Evolutionary conservation across 2,329 filamentous ascomycete species (phyloP), one percentile per base, ranked within the genome.

Genomic region (Aspergillus luchuensis): DNA sequence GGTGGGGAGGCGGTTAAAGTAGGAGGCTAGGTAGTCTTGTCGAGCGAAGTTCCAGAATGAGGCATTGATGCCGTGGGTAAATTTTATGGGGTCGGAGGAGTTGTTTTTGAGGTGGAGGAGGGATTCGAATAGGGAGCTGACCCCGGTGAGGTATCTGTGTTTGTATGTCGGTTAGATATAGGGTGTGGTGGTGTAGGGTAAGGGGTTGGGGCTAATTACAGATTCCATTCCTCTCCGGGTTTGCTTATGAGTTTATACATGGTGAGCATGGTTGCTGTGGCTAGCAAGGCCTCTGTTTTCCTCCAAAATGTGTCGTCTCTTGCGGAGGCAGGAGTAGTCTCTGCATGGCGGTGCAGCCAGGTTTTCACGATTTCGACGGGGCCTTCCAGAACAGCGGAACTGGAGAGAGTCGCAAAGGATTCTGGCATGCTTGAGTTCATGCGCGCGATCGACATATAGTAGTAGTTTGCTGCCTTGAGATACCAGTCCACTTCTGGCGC

Each of bases 11-110:
- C 85, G 83, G 63, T 84, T 87, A 60, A 87, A 86, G 66, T 84
- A 87, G 38, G 86, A 85, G 58, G 83, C 82, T 10, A 87, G 74
- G 74, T 87, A 85, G 63, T 88, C 86, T 64, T 87, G 83, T 8
- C 85, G 79, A 11, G 85, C 85, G 65, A 88, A 84, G 60, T 87
- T 87, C 86, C 86, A 89, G 67, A 88, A 88, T 0, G 83, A 84
- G 2, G 85, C 84, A 65, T 77, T 79, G 13, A 84, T 78, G 3
- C 79, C 84, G 68, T 83, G 82, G 7, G 81, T 82, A 2, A 82
- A 81, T 3, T 66, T 69, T 4, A 53, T 25, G 1, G 33, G 39
- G 5, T 54, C 47, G 57, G 71, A 58, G 13, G 58, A 17, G 36
- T n/a, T 50, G 4, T 33, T 55, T 57, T 67, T 36, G 21, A 69